Percentiles rank a stretch among this genome's conserved stretches.
These are phyloP conservation scores for Pseudogymnoascus pannorum DNA, from an alignment of 2,329 filamentous ascomycete species.

Conservation along the genomic window DNA sequence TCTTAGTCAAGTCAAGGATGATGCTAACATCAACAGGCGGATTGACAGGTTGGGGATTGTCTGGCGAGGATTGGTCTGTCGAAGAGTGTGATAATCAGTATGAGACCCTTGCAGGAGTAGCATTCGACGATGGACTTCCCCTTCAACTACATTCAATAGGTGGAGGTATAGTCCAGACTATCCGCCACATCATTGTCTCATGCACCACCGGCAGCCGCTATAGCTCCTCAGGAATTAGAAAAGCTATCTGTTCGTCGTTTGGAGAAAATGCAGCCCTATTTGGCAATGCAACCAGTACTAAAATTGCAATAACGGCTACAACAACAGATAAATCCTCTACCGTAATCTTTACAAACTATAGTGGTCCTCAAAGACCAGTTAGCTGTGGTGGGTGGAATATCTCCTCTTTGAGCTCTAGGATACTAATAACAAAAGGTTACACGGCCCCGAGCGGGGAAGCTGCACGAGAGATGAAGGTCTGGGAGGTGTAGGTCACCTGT, in stretches of 20 bases:
- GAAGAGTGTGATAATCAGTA: conserved; percentile 12
- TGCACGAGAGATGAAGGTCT: not conserved
- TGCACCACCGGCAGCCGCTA: conserved; percentile 12
- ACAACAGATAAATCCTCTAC: conserved; percentile 11
- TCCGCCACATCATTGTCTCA: conserved; percentile 5
- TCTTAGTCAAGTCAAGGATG: too few relatives aligned
- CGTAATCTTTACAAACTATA: conserved; percentile 12
- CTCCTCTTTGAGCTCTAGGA: not conserved
- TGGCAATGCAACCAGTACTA: conserved; percentile 7
- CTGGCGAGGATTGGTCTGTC: conserved; percentile 12
- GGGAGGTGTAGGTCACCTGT: too few relatives aligned
- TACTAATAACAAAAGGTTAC: not conserved
- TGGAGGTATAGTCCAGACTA: not conserved
- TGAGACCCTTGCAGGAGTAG: not conserved
- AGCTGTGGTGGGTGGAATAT: conserved; percentile 7
- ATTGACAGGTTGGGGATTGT: conserved; percentile 12
- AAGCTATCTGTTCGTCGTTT: conserved; percentile 9
- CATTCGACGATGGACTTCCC: conserved; percentile 7
- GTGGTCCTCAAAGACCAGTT: not conserved
- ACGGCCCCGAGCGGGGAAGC: conserved; percentile 3
- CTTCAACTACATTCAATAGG: not conserved
- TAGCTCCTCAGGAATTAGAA: conserved; percentile 10
- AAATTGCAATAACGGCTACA: conserved; percentile 11
- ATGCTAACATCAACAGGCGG: conserved; percentile 7
- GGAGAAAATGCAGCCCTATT: not conserved